Evolutionary conservation across 116 monocot genomes (phyloP).

Genomic region (Papilionanthe hybrid): DNA sequence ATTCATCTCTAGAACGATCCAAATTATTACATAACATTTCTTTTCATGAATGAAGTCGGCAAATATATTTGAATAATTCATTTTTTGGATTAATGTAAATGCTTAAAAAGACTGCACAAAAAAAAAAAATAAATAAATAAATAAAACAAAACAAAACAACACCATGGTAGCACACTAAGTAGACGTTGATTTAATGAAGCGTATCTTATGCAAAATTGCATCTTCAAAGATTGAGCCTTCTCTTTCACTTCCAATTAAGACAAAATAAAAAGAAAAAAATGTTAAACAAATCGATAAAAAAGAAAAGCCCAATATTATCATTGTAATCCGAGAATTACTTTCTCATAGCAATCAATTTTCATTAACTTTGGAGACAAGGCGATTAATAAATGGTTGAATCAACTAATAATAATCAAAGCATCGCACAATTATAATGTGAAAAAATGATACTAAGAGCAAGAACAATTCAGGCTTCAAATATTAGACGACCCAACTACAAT

Average conservation of each 20-base stretch:
- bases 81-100: too few species aligned
- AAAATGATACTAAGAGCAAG: not conserved
- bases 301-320: not conserved
- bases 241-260: conserved; percentile 59
- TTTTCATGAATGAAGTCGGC: too few species aligned
- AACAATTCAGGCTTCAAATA: not conserved
- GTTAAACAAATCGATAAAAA: not conserved
- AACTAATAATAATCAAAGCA: not conserved
- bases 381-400: not conserved
- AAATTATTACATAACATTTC: too few species aligned
- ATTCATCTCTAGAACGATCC: too few species aligned
- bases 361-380: not conserved
- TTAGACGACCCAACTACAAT: not conserved
- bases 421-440: not conserved
- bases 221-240: conserved; percentile 66
- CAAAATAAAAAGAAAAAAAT: not conserved
- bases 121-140: too few species aligned
- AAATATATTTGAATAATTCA: too few species aligned
- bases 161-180: not conserved
- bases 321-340: not conserved
- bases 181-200: conserved; percentile 12
- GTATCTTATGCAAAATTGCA: conserved; percentile 79
- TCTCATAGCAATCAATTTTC: not conserved
- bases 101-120: too few species aligned
- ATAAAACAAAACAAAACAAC: too few species aligned